These are phyloP conservation scores for Nicotiana noctiflora DNA, from an alignment of 257 asterid genomes.

Conservation along the genomic window DNA sequence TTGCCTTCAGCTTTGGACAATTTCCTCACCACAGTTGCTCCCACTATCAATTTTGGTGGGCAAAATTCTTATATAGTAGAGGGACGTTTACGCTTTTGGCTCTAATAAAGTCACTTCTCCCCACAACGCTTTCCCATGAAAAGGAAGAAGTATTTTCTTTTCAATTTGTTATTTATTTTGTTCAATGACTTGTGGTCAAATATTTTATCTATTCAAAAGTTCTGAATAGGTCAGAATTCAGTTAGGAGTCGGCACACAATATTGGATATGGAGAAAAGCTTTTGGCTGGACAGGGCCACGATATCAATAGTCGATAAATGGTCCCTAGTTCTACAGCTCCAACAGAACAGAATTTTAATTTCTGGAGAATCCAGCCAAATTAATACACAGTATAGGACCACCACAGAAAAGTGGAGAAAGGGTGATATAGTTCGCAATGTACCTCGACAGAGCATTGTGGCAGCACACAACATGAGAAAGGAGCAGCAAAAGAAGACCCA, in stretches of 20 bases:
- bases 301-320: not conserved
- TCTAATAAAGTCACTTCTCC: not conserved
- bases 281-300: not conserved
- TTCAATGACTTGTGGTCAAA: not conserved
- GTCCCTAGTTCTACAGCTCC: not conserved
- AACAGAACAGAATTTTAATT: not conserved
- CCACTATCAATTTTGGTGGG: not conserved
- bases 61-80: not conserved
- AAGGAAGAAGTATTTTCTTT: not conserved
- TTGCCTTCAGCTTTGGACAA: not conserved
- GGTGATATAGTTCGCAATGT: not conserved
- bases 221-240: not conserved
- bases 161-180: not conserved
- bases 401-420: not conserved
- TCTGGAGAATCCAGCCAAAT: not conserved
- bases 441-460: constrained; percentile 80
- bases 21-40: not conserved
- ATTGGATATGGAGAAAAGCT: not conserved
- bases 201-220: not conserved
- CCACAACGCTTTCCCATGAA: not conserved
- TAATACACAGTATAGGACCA: not conserved
- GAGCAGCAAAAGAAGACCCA: constrained; percentile 76
- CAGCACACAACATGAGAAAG: constrained; percentile 66
- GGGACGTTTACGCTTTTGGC: not conserved
- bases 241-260: not conserved